Evolutionary conservation across 768 basidiomycete genomes (phyloP), one percentile per base, ranked within the genome.

Genomic region (Termitomyces eurrhizus): DNA sequence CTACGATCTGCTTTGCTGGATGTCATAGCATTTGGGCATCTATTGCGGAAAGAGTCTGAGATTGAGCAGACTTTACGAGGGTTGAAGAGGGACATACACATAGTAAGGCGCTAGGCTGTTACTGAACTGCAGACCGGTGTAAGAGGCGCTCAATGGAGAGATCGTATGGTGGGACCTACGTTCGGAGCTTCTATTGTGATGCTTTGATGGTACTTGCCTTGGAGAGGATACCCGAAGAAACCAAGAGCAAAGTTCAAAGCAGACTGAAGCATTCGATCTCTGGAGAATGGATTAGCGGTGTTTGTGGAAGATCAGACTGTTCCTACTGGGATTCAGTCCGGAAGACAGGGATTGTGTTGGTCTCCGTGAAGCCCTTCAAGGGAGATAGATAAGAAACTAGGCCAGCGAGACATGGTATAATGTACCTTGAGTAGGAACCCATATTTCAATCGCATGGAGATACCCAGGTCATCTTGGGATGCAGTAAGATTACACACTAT

Each of bases 21-120:
- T 16, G 14, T 83, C 79, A 2, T 59, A 0, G 90, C 78, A 68
- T 95, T 94, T 3, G 83, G 80, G 67, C 93, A 92, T 7, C 82
- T 83, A 11, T 26, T 24, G 26, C 9, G 11, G 7, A 12, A 26
- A 6, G 9, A 9, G 9, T 55, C 26, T 59, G 39, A 7, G 12
- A 21, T 13, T 14, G 7, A 18, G 5, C 7, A 16, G 2, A 56
- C 11, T 55, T 35, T 13, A 48, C 14, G 54, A 42, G 49, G 3
- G 18, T 24, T 33, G 32, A 39, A 21, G 37, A 21, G n/a, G n/a
- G 6, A 70, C 79, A 50, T 67, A 91, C 77, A 90, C 92, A 59
- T 82, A 80, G 65, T 94, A 95, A 3, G 94, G 94, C 0, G 92
- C 82, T 3, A 97, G 83, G 1, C 93, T 94, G 70, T 90, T 90